Conservation (phyloP, 2,329 filamentous ascomycete genomes). For the Claviceps capensis region DNA sequence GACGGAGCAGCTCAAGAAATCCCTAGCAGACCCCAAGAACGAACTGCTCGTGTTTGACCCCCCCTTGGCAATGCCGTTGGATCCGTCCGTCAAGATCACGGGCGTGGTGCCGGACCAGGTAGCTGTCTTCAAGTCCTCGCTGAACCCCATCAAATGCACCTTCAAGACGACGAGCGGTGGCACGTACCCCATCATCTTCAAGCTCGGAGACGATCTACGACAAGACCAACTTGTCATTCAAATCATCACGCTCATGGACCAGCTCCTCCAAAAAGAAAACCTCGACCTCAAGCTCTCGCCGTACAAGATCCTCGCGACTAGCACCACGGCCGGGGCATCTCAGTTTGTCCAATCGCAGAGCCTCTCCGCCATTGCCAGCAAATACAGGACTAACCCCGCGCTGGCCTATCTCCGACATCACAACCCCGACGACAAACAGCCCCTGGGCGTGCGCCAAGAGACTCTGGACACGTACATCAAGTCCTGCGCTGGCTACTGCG, state of each 20-base stretch:
- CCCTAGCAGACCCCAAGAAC: conserved; percentile 78
- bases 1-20: conserved; percentile 71
- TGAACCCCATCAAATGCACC: conserved; percentile 80
- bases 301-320: conserved; percentile 92
- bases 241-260: conserved; percentile 97
- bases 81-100: conserved; percentile 66
- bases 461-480: conserved; percentile 91
- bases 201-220: conserved; percentile 87
- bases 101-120: conserved; percentile 75
- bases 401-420: conserved; percentile 78
- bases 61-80: conserved; percentile 74
- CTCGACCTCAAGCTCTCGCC: conserved; percentile 88
- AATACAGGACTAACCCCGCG: conserved; percentile 61
- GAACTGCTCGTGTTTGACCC: conserved; percentile 74
- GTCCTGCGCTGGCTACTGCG: conserved; percentile 93
- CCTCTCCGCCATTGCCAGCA: conserved; percentile 69
- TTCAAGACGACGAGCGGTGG: conserved; percentile 69
- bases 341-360: conserved; percentile 85
- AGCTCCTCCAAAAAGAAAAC: conserved; percentile 88
- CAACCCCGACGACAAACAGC: conserved; percentile 72
- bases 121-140: conserved; percentile 87
- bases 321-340: conserved; percentile 74
- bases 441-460: conserved; percentile 79
- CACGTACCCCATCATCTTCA: conserved; percentile 90
- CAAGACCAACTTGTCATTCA: conserved; percentile 95